These are phyloP conservation scores for Laguncularia racemosa DNA, from an alignment of 345 rosid genomes.

Conservation along the genomic window DNA sequence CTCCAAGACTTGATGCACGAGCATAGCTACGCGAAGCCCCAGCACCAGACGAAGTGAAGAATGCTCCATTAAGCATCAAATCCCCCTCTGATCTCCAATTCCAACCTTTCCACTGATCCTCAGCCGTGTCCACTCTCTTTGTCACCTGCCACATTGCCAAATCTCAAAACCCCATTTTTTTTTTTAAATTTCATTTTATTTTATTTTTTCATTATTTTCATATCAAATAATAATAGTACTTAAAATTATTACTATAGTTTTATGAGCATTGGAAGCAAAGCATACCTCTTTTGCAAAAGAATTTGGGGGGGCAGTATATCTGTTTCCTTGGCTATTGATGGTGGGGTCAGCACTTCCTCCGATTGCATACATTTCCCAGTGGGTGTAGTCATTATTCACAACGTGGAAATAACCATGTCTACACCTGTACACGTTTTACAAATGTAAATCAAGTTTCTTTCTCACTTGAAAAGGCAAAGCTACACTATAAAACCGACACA, in stretches of 20 bases:
- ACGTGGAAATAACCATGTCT: slow-evolving; percentile 95
- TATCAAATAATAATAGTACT: background rate
- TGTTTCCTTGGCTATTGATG: slow-evolving; percentile 92
- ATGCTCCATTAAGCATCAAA: slow-evolving; percentile 78
- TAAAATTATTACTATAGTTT: background rate
- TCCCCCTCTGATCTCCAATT: slow-evolving; percentile 96
- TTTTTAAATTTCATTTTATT: no score
- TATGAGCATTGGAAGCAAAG: background rate
- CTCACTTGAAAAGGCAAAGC: no score
- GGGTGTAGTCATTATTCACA: slow-evolving; percentile 94
- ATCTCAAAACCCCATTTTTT: background rate
- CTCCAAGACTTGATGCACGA: slow-evolving; percentile 87
- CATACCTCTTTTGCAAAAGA: slow-evolving; percentile 81
- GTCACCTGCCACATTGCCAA: slow-evolving; percentile 47
- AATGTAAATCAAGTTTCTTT: background rate
- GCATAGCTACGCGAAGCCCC: slow-evolving; percentile 81
- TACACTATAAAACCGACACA: no score
- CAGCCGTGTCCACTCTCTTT: slow-evolving; percentile 69
- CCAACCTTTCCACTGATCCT: slow-evolving; percentile 57
- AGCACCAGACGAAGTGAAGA: slow-evolving; percentile 77
- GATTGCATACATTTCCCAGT: slow-evolving; percentile 98
- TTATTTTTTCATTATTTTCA: background rate
- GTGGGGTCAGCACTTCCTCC: slow-evolving; percentile 95
- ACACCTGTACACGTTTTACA: slow-evolving; percentile 45
- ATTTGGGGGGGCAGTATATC: slow-evolving; percentile 74